Evolutionary conservation across 2,329 filamentous ascomycete genomes (phyloP).

Genomic region (Ramularia endophylla): DNA sequence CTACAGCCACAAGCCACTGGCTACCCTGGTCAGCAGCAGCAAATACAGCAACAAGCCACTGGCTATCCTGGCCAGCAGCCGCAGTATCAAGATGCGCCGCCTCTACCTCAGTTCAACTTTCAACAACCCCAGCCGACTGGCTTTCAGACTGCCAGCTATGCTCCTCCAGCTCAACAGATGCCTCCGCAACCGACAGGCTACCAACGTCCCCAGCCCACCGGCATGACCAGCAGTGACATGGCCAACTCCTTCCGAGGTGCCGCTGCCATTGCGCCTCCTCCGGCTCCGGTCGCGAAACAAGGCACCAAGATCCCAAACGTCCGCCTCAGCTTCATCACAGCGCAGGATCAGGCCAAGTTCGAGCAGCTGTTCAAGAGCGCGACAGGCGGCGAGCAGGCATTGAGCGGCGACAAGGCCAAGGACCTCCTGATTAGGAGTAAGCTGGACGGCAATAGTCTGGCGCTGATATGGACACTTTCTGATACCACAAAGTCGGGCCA

Average conservation of each 20-base stretch:
- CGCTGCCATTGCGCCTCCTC: slow-evolving; percentile 48
- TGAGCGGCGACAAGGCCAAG: slow-evolving; percentile 87
- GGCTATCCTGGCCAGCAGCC: slow-evolving; percentile 22
- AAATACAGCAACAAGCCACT: slow-evolving; percentile 3
- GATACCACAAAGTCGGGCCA: slow-evolving; percentile 96
- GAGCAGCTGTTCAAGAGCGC: slow-evolving; percentile 97
- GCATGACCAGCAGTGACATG: slow-evolving; percentile 59
- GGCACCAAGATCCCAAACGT: slow-evolving; percentile 85
- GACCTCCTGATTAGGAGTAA: slow-evolving; percentile 85
- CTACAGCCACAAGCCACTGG: slow-evolving; percentile 33
- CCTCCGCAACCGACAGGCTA: slow-evolving; percentile 30
- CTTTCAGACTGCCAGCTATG: slow-evolving; percentile 48
- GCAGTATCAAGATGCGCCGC: slow-evolving; percentile 44
- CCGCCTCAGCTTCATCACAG: slow-evolving; percentile 90
- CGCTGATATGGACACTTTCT: slow-evolving; percentile 90
- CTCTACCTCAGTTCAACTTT: slow-evolving; percentile 29
- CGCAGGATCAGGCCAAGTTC: slow-evolving; percentile 90
- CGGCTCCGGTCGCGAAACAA: slow-evolving; percentile 56
- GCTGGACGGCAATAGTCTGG: slow-evolving; percentile 77
- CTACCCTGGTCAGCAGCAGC: slow-evolving; percentile 27
- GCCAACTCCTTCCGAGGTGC: slow-evolving; percentile 55
- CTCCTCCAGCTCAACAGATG: slow-evolving; percentile 38
- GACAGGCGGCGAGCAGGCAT: slow-evolving; percentile 73
- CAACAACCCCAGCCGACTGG: slow-evolving; percentile 42
- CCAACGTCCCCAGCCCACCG: slow-evolving; percentile 49